Conservation (phyloP, 768 basidiomycete species). For the Pleurotus pulmonarius region DNA sequence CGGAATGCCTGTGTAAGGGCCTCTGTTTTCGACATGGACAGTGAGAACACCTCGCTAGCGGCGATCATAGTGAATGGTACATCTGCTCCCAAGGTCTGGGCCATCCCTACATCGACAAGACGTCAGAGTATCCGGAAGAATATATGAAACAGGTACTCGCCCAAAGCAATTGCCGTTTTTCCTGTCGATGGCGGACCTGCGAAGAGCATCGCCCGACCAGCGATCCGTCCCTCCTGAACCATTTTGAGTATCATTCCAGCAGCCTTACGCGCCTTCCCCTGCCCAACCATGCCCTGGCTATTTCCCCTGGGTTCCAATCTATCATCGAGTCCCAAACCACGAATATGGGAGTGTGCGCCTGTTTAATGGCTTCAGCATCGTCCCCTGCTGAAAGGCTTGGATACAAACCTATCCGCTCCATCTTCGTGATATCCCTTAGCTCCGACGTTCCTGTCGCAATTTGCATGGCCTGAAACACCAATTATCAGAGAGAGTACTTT, state of each 20-base stretch:
- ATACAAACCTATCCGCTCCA: conserved; percentile 80
- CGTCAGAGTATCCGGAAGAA: neutral
- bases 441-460: conserved; percentile 78
- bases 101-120: conserved; percentile 68
- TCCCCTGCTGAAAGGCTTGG: neutral
- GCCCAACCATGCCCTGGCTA: conserved; percentile 96
- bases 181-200: conserved; percentile 97
- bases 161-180: conserved; percentile 97
- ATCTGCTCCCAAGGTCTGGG: conserved; percentile 88
- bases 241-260: conserved; percentile 97
- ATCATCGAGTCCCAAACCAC: conserved; percentile 90
- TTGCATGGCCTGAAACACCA: conserved; percentile 49
- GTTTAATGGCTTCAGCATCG: conserved; percentile 11
- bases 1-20: conserved; percentile 96
- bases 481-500: neutral
- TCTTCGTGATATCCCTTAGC: conserved; percentile 83
- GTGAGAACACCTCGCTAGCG: conserved; percentile 95
- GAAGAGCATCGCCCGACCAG: conserved; percentile 94
- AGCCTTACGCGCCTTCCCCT: conserved; percentile 93
- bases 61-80: conserved; percentile 99
- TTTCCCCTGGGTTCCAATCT: conserved; percentile 84
- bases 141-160: conserved; percentile 37
- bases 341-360: conserved; percentile 95
- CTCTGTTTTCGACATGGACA: conserved; percentile 98
- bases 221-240: conserved; percentile 95